Evolutionary conservation across 2,329 filamentous ascomycete genomes (phyloP).

Genomic region (Stagonosporopsis cucurbitacearum): DNA sequence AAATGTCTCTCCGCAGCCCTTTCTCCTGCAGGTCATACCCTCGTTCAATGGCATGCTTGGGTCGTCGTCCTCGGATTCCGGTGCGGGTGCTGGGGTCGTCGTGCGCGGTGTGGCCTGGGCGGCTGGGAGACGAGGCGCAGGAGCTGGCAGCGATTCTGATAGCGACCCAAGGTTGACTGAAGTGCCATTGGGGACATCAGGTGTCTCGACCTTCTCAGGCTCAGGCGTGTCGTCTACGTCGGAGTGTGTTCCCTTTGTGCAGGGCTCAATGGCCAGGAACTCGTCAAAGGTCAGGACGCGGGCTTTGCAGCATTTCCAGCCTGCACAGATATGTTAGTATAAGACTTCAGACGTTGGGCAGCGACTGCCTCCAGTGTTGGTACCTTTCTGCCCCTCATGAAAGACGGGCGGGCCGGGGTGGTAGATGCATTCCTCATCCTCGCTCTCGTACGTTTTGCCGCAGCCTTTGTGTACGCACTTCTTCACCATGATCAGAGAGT

Average conservation of each 20-base stretch:
- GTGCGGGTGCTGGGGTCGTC: conserved; percentile 42
- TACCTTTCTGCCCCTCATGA: conserved; percentile 98
- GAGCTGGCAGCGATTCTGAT: conserved; percentile 38
- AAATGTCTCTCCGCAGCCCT: conserved; percentile 74
- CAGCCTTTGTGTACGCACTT: conserved; percentile 98
- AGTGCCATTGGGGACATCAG: conserved; percentile 53
- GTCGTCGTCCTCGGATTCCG: conserved; percentile 82
- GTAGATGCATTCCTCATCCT: conserved; percentile 84
- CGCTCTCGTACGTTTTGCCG: conserved; percentile 83
- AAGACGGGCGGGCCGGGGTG: conserved; percentile 91
- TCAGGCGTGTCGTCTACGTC: conserved; percentile 76
- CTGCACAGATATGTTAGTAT: conserved; percentile 58
- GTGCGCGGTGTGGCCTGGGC: conserved; percentile 35
- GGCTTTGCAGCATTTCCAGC: conserved; percentile 99
- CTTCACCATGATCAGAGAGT: conserved; percentile 62
- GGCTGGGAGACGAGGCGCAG: conserved; percentile 43
- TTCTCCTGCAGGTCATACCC: conserved; percentile 78
- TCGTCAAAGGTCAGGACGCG: conserved; percentile 97
- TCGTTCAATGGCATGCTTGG: conserved; percentile 73
- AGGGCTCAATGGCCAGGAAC: conserved; percentile 90
- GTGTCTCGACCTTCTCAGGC: conserved; percentile 55
- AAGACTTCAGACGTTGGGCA: background rate
- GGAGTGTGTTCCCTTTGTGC: conserved; percentile 91
- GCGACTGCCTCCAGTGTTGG: conserved; percentile 7
- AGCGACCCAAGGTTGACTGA: conserved; percentile 42